These are phyloP conservation scores for Choiromyces venosus DNA, from an alignment of 495 filamentous ascomycete genomes.

Conservation along the genomic window DNA sequence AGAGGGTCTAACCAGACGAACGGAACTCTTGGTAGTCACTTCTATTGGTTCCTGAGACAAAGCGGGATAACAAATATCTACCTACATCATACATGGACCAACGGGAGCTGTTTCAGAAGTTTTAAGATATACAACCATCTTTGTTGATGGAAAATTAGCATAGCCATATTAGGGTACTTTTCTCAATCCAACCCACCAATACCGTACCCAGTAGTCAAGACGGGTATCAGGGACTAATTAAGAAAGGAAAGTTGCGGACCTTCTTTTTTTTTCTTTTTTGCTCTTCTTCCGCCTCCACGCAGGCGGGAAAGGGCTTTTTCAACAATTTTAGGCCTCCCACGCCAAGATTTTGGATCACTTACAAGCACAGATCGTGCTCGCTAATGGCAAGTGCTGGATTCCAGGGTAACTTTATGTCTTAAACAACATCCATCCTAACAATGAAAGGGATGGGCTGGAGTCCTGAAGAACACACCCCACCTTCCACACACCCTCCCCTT, in stretches of 20 bases:
- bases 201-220: neutral
- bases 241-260: neutral
- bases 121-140: neutral
- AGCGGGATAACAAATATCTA: neutral
- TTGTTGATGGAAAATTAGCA: neutral
- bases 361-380: neutral
- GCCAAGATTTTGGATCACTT: neutral
- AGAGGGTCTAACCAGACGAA: neutral
- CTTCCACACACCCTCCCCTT: conserved; percentile 4
- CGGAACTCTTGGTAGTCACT: neutral
- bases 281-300: neutral
- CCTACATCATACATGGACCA: neutral
- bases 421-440: neutral
- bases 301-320: neutral
- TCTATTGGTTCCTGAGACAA: neutral
- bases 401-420: neutral
- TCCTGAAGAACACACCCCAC: conserved; percentile 4
- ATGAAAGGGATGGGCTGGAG: conserved; percentile 2
- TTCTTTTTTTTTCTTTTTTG: neutral
- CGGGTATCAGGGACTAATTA: neutral
- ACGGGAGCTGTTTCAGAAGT: neutral
- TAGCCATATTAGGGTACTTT: neutral
- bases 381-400: neutral
- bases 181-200: neutral
- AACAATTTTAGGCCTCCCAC: neutral